Evolutionary conservation across 2,329 filamentous ascomycete species (phyloP), one percentile per base, ranked within the genome.

Genomic region (Verticillium isaacii): DNA sequence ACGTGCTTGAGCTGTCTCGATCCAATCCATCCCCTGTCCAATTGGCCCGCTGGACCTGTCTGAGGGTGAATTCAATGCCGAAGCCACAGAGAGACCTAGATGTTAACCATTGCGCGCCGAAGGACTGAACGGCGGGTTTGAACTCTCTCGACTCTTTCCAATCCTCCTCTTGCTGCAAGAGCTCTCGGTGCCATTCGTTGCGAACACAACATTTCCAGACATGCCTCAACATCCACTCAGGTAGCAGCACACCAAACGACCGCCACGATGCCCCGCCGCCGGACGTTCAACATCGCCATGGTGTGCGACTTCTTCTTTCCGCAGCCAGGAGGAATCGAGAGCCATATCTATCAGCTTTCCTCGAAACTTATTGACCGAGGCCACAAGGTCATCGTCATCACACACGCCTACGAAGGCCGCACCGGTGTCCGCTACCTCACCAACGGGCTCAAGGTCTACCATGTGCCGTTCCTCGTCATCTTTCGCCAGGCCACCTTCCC

Each of bases 251-350:
- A 19, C 32, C 25, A 14, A 14, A 36, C 56, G 32, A 34, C 66
- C 68, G 65, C 69, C 74, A 76, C 68, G 61, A 85, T 83, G 77
- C 75, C 80, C 68, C 82, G 80, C 68, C 25, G 41, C 45, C 80
- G 80, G 66, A 85, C 83, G 36, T 89, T 88, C 75, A 89, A 87
- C 71, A 89, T 89, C 77, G 87, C 86, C 65, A 99, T 99, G 95
- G 91, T 97, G 75, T 93, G 94, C 85, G 95, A 99, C 82, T 97
- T 96, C 84, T 99, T 99, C 88, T 99, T 96, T 74, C 95, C 95
- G 15, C 94, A 98, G 72, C 94, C 95, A 59, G 93, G 95, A 72
- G 95, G 95, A 69, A 88, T 99, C 67, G 95, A 99, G 80, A 96
- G 92, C 76, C 95, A 99, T 78, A 98, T 99, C 70, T 99, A 99